Percentiles rank a stretch among this genome's conserved stretches.
Evolutionary conservation across 345 rosid species (phyloP).

Genomic region (Citrus australasica): DNA sequence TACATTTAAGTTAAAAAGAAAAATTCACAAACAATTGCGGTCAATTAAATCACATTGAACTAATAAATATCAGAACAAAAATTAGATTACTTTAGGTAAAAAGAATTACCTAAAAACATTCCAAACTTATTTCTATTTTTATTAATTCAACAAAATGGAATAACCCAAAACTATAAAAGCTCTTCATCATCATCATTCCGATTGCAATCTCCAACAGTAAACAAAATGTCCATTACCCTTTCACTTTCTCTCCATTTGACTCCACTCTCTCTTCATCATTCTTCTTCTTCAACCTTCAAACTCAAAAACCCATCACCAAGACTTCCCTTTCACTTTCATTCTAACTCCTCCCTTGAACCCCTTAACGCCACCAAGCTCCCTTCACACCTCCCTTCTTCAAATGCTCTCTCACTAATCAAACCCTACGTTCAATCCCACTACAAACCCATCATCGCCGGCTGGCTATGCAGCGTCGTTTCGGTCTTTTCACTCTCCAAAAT

Average conservation of each 20-base stretch:
- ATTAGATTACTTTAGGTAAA: too few relatives aligned
- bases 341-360: slow-evolving; percentile 23
- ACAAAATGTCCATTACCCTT: slow-evolving; percentile 4
- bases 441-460: slow-evolving; percentile 59
- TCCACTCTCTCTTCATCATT: slow-evolving; percentile 14
- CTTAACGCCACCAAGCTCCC: slow-evolving; percentile 22
- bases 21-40: too few relatives aligned
- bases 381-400: slow-evolving; percentile 14
- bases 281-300: slow-evolving; percentile 4
- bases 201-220: background rate
- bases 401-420: slow-evolving; percentile 43
- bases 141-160: too few relatives aligned
- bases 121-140: too few relatives aligned
- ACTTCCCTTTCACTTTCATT: slow-evolving; percentile 8
- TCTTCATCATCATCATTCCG: background rate
- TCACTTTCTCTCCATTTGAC: slow-evolving; percentile 19
- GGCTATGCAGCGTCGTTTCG: slow-evolving; percentile 79
- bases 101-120: too few relatives aligned
- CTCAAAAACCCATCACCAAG: slow-evolving; percentile 3
- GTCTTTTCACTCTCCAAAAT: slow-evolving; percentile 66
- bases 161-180: background rate
- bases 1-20: too few relatives aligned
- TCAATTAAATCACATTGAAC: too few relatives aligned
- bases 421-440: slow-evolving; percentile 63
- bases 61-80: too few relatives aligned